phyloP scores from a whole-genome alignment of 2,329 filamentous ascomycete species.

The Sclerotinia nivalis region DNA sequence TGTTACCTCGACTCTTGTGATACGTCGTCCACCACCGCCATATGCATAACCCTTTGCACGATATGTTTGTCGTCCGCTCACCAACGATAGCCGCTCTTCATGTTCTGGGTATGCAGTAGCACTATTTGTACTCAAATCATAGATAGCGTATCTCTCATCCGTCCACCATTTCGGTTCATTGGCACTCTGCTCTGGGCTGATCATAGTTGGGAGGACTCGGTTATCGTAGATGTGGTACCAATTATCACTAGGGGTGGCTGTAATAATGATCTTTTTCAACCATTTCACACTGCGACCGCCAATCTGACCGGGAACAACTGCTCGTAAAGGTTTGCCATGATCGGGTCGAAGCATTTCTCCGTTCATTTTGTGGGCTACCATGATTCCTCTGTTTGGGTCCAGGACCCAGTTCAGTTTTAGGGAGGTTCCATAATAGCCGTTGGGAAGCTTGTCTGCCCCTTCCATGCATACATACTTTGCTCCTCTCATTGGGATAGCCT shows the following conservation, averaged over 20 bases:
- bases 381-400: conserved; percentile 79
- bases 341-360: conserved; percentile 78
- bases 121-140: conserved; percentile 86
- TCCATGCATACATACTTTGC: conserved; percentile 89
- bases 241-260: conserved; percentile 78
- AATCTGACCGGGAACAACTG: conserved; percentile 87
- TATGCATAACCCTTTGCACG: conserved; percentile 81
- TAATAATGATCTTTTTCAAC: conserved; percentile 79
- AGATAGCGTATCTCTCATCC: conserved; percentile 90
- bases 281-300: conserved; percentile 92
- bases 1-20: conserved; percentile 81
- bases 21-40: conserved; percentile 77
- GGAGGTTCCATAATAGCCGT: conserved; percentile 85
- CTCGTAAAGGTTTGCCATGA: conserved; percentile 80
- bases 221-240: conserved; percentile 98
- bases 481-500: conserved; percentile 65
- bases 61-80: conserved; percentile 55
- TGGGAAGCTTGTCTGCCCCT: conserved; percentile 83
- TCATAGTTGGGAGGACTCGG: conserved; percentile 80
- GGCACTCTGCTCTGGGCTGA: conserved; percentile 77
- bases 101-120: conserved; percentile 79
- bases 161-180: conserved; percentile 76
- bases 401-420: conserved; percentile 86
- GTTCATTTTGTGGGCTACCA: conserved; percentile 91
- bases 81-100: conserved; percentile 62